phyloP scores from a whole-genome alignment of 225 moss, liverwort and hornwort species.

The Antitrichia curtipendula region DNA sequence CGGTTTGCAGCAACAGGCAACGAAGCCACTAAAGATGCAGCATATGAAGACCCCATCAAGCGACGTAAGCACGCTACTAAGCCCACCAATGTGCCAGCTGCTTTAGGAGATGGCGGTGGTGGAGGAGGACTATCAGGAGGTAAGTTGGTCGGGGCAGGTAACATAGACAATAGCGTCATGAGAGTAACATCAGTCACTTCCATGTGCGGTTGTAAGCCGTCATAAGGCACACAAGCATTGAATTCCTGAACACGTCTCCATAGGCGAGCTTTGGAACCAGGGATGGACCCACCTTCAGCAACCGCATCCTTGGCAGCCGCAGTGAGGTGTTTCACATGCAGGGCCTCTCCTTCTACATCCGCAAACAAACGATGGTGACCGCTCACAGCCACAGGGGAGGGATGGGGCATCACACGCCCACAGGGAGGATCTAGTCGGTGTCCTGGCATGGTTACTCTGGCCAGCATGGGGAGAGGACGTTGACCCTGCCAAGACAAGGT shows the following conservation, averaged over 20 bases:
- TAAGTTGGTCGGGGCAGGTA: constrained; percentile 55
- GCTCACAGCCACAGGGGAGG: constrained; percentile 33
- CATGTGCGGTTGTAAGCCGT: constrained; percentile 61
- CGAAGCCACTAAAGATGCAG: constrained; percentile 70
- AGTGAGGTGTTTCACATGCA: constrained; percentile 79
- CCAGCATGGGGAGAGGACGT: constrained; percentile 71
- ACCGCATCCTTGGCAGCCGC: constrained; percentile 91
- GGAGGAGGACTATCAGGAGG: constrained; percentile 80
- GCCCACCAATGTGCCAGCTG: constrained; percentile 82
- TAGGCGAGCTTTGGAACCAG: constrained; percentile 83
- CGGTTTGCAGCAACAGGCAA: constrained; percentile 73
- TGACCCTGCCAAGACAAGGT: constrained; percentile 47
- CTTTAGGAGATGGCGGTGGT: constrained; percentile 84
- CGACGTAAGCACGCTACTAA: constrained; percentile 74
- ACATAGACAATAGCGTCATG: constrained; percentile 77
- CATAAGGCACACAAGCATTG: constrained; percentile 82
- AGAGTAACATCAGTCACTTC: constrained; percentile 75
- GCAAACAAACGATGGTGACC: constrained; percentile 85
- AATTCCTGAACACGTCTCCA: constrained; percentile 91
- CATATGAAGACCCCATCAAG: constrained; percentile 67
- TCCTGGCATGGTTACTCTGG: constrained; percentile 74
- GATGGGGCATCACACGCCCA: constrained; percentile 60
- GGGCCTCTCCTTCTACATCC: constrained; percentile 82
- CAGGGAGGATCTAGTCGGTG: constrained; percentile 79
- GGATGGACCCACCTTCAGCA: constrained; percentile 71